Evolutionary conservation across 177 flowering plant genomes (phyloP).

Genomic region (Vitis hybrid): DNA sequence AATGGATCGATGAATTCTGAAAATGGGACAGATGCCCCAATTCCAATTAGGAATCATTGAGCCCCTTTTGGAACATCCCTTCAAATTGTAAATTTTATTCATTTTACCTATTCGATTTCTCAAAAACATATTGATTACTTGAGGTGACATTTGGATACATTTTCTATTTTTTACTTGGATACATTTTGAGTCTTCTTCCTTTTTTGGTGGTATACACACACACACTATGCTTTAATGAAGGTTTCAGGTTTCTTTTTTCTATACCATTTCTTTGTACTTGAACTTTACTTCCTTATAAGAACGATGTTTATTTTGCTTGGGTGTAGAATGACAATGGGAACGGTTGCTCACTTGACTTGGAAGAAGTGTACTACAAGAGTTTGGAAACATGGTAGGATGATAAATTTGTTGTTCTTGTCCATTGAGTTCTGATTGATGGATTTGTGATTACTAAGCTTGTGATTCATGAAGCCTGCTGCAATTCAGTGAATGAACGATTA

Average conservation of each 20-base stretch:
- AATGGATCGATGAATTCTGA: too few species aligned
- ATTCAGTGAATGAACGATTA: not conserved
- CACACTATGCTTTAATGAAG: too few species aligned
- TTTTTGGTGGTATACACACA: not conserved
- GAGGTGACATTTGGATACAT: too few species aligned
- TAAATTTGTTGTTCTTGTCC: not conserved
- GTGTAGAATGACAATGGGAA: slow-evolving; percentile 46
- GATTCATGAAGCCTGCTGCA: not conserved
- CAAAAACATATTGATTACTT: too few species aligned
- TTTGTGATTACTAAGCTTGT: not conserved
- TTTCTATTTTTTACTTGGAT: too few species aligned
- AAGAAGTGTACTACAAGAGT: slow-evolving; percentile 43
- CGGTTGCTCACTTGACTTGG: slow-evolving; percentile 38
- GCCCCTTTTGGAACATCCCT: too few species aligned
- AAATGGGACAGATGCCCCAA: too few species aligned
- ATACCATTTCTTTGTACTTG: not conserved
- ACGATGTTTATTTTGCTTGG: not conserved
- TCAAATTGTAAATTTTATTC: too few species aligned
- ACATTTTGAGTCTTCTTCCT: too few species aligned
- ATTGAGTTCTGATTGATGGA: not conserved
- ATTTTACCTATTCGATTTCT: too few species aligned
- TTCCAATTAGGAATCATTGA: too few species aligned
- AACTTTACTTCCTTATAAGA: not conserved
- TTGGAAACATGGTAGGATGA: slow-evolving; percentile 39
- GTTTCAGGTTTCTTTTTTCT: too few species aligned